Conservation (phyloP, 176 grass and related monocot species). For the Aegilops tauschii region DNA sequence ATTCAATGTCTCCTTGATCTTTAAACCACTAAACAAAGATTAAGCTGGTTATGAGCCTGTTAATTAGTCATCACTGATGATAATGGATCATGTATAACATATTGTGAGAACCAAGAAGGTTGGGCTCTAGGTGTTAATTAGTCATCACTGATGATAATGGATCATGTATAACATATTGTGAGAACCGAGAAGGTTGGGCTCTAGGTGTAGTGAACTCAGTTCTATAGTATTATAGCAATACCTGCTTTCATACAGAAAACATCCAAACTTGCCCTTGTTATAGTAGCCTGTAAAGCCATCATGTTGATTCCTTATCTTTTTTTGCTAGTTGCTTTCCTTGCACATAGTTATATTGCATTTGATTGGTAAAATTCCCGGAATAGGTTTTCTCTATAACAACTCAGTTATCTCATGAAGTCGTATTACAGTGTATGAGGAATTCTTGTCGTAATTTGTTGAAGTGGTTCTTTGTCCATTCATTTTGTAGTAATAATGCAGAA, state of each 20-base stretch:
- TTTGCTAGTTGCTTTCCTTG: not conserved
- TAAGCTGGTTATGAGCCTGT: not conserved
- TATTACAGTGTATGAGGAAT: not conserved
- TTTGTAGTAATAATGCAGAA: not conserved
- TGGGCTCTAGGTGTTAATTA: conserved; percentile 11
- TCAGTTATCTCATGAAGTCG: not conserved
- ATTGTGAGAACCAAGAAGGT: not conserved
- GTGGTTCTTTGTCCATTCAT: not conserved
- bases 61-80: conserved; percentile 9
- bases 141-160: not conserved
- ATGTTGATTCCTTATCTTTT: not conserved
- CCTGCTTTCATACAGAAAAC: not conserved
- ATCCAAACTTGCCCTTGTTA: not conserved
- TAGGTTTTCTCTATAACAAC: not conserved
- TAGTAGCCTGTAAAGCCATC: not conserved
- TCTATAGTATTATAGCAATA: not conserved
- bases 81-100: not conserved
- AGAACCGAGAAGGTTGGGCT: not conserved
- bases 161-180: conserved; percentile 1
- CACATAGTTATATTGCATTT: not conserved
- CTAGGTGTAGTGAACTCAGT: not conserved
- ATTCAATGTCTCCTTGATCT: not conserved
- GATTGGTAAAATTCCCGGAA: not conserved
- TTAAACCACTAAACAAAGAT: conserved; percentile 3
- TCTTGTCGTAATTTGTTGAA: not conserved